Evolutionary conservation across 495 filamentous ascomycete genomes (phyloP).

Genomic region (Haplographium delicatum): DNA sequence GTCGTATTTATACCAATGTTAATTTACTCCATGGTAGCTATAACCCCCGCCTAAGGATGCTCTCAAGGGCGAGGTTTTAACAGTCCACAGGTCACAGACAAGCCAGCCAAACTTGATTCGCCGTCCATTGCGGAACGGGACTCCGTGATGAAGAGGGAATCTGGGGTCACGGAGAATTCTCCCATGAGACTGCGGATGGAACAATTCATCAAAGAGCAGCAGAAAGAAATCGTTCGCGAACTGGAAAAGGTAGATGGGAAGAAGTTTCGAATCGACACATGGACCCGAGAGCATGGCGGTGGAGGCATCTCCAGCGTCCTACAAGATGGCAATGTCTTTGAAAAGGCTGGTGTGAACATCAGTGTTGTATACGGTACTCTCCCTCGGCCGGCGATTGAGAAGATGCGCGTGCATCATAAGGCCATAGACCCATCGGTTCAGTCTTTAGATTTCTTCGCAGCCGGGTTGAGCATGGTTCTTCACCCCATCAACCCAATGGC

Average conservation of each 20-base stretch:
- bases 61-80: conserved; percentile 8
- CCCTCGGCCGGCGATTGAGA: conserved; percentile 78
- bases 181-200: conserved; percentile 99
- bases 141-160: conserved; percentile 57
- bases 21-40: conserved; percentile 62
- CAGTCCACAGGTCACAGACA: conserved; percentile 20
- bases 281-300: conserved; percentile 77
- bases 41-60: background rate
- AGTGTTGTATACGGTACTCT: conserved; percentile 92
- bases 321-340: conserved; percentile 93
- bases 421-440: conserved; percentile 63
- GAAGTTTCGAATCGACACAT: conserved; percentile 76
- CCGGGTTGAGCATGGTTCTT: conserved; percentile 85
- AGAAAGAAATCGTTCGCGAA: conserved; percentile 75
- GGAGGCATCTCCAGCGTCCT: conserved; percentile 87
- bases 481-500: conserved; percentile 95
- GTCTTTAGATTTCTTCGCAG: conserved; percentile 87
- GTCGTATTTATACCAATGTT: conserved; percentile 57
- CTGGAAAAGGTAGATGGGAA: conserved; percentile 78
- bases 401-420: conserved; percentile 96
- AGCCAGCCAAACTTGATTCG: conserved; percentile 22
- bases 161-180: conserved; percentile 60
- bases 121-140: conserved; percentile 67
- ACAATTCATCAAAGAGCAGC: conserved; percentile 85
- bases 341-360: conserved; percentile 96